Percentiles rank a stretch among this genome's conserved stretches.
phyloP scores from a whole-genome alignment of 1,284 basidiomycete genomes.

The Microbotryum scabiosae region DNA sequence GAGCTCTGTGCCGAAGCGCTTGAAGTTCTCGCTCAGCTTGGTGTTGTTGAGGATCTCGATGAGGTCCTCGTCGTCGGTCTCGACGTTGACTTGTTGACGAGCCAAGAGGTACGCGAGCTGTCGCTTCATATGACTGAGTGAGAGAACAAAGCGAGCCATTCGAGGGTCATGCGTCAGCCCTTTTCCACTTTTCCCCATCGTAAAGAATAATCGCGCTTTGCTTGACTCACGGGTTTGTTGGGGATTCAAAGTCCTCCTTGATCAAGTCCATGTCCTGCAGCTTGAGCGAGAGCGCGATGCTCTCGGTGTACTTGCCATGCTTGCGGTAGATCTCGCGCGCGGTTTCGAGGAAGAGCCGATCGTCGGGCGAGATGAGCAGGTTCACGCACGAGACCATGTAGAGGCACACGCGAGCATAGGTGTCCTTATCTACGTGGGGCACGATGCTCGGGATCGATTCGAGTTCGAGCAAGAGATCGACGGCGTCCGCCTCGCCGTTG shows the following conservation, averaged over 20 bases:
- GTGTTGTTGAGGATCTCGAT: conserved; percentile 69
- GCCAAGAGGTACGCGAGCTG: conserved; percentile 92
- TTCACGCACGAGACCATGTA: conserved; percentile 97
- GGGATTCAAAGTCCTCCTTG: conserved; percentile 73
- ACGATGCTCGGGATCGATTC: conserved; percentile 78
- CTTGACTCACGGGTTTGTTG: conserved; percentile 64
- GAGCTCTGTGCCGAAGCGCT: conserved; percentile 88
- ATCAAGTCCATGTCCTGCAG: conserved; percentile 76
- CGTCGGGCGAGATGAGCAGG: conserved; percentile 87
- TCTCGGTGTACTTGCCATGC: conserved; percentile 83
- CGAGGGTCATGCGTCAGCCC: not conserved
- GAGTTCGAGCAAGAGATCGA: conserved; percentile 88
- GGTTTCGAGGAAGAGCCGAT: conserved; percentile 78
- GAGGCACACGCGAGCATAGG: conserved; percentile 84
- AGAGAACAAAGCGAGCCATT: not conserved
- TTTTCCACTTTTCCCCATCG: not conserved
- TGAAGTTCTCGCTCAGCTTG: conserved; percentile 74
- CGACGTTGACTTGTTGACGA: conserved; percentile 73
- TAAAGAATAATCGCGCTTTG: not conserved
- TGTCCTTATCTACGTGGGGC: conserved; percentile 71
- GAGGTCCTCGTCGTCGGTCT: conserved; percentile 68
- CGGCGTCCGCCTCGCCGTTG: conserved; percentile 97
- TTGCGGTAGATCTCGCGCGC: conserved; percentile 85
- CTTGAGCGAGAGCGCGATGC: conserved; percentile 76
- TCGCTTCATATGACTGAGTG: conserved; percentile 71